Evolutionary conservation across 1,139 yeast species (phyloP), one percentile per base, ranked within the genome.

Genomic region (Pichia sp.): DNA sequence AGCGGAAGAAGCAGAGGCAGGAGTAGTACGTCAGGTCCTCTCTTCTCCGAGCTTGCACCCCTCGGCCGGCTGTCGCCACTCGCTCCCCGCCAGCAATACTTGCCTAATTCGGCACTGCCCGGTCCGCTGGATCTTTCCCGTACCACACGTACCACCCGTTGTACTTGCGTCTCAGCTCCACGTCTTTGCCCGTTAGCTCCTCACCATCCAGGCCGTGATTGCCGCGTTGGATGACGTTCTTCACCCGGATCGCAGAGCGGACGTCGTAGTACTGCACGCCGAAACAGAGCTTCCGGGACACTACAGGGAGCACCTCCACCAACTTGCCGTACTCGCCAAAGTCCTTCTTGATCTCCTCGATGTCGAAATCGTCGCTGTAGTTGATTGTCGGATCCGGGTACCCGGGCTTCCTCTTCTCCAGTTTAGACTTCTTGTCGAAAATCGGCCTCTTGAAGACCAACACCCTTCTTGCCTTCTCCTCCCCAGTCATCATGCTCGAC

Each of bases 71-170:
- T 16, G 36, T 16, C 36, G 28, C 9, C 28, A 9, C 28, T 9
- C 28, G n/a, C n/a, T n/a, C n/a, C n/a, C n/a, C n/a, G n/a, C n/a
- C 28, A 6, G 28, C 28, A 25, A 25, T 9, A n/a, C 4, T 18
- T 45, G 22, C 49, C 51, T 42, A 47, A 22, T 4, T 37, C 25
- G 67, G 58, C 56, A 80, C 75, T 4, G 78, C 82, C 55, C 71
- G 73, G 57, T 85, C 93, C 6, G 88, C 74, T 1, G 80, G 78
- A 64, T 87, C 96, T 49, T 75, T 76, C 0, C 87, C 89, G 62
- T 80, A 87, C 78, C 82, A 76, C 3, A 85, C 68, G 10, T 72
- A 67, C 95, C 95, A 87, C 7, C 71, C 77, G 8, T 66, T 66
- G 60, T 82, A 87, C 58, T 75, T 79, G n/a, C 59, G 59, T 50